A percentile compares a stretch with the other conserved stretches of the same genome.
Conservation (phyloP, 1,284 basidiomycete species). For the Malassezia obtusa region DNA sequence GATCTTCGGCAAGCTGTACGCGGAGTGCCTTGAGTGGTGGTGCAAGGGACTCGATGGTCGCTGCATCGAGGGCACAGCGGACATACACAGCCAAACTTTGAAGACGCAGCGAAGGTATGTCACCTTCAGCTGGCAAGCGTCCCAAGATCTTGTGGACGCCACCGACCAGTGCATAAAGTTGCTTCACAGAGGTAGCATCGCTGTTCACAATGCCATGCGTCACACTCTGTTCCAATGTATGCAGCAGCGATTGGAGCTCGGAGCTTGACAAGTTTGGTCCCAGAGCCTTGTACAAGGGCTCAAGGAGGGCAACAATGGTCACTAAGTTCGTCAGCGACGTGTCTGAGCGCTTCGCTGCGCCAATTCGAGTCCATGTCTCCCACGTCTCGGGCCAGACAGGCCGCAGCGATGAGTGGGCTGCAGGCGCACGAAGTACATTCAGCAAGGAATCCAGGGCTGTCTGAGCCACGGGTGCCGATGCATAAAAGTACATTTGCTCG, state of each 20-base stretch:
- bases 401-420: not conserved
- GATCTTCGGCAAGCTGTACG: constrained; percentile 1
- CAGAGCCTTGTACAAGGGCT: not conserved
- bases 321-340: not conserved
- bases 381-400: not conserved
- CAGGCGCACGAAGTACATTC: not conserved
- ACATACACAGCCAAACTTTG: not conserved
- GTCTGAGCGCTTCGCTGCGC: not conserved
- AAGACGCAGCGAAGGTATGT: not conserved
- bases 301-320: not conserved
- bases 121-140: not conserved
- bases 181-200: not conserved
- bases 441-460: constrained; percentile 9
- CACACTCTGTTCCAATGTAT: not conserved
- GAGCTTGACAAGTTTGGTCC: not conserved
- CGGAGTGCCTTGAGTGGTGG: not conserved
- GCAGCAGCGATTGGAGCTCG: not conserved
- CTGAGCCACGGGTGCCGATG: not conserved
- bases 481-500: not conserved
- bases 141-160: not conserved
- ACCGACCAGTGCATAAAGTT: not conserved
- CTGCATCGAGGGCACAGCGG: not conserved
- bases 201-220: not conserved
- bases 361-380: not conserved
- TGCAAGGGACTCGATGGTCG: not conserved